Percentiles rank a stretch among this genome's conserved stretches.
Evolutionary conservation across 2,329 filamentous ascomycete genomes (phyloP).

Genomic region (Chrysoporthe austroafricana): DNA sequence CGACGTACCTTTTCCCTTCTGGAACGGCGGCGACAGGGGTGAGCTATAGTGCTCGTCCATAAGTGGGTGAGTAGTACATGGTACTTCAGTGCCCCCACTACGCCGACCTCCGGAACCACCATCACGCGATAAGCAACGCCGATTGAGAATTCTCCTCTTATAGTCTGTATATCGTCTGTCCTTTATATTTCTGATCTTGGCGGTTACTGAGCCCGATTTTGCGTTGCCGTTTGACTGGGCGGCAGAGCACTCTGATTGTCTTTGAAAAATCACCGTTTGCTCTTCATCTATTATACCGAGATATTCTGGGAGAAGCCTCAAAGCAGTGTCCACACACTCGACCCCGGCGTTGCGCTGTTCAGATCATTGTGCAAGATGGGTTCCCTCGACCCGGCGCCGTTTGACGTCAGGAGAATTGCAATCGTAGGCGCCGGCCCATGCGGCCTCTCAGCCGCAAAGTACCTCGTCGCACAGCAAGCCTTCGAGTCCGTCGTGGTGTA

Average conservation of each 20-base stretch:
- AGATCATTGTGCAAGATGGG: conserved; percentile 32
- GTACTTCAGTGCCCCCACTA: no score
- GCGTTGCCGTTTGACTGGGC: background rate
- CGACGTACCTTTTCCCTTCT: background rate
- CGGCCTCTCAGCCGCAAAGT: conserved; percentile 80
- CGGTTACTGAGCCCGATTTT: background rate
- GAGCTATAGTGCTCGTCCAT: no score
- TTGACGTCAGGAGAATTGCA: conserved; percentile 66
- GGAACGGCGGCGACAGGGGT: background rate
- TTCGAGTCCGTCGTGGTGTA: conserved; percentile 77
- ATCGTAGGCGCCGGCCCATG: conserved; percentile 83
- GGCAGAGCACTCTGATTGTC: background rate
- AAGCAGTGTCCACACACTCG: background rate
- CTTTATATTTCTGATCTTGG: background rate
- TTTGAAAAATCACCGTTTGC: background rate
- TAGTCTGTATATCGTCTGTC: background rate
- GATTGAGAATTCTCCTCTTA: no score
- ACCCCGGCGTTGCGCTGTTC: background rate
- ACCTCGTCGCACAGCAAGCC: conserved; percentile 68
- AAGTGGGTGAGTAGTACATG: no score
- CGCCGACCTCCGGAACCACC: background rate
- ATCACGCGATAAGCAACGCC: background rate
- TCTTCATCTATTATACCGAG: background rate
- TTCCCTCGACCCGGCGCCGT: conserved; percentile 36
- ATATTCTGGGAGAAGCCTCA: background rate